Base-by-base conservation (phyloP, 164 flowering plant species). In the Aristolochia californica region DNA sequence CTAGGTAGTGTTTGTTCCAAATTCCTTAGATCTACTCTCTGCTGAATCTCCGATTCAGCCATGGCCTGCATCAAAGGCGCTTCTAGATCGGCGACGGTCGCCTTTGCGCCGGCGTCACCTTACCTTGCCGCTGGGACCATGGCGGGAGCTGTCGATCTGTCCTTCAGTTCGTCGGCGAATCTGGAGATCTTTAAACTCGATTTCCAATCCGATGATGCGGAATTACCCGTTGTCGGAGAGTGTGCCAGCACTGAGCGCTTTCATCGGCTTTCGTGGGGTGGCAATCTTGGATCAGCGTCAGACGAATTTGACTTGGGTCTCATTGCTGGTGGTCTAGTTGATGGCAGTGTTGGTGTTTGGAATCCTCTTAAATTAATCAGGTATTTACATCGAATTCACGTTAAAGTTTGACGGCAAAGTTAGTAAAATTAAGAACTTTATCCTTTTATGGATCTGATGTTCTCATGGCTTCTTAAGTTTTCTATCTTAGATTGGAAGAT, bases 81-180 rank as follows among this genome's bases (percentile, higher is more conserved):
- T 23, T 77, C 66, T 59, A 72, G 96, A 82, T 85, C 97, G 77
- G 97, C 99, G 51, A 74, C 84, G 60, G 84, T 78, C 63, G 94
- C 96, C 11, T 64, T 93, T 50, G 72, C 99, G 60, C 99, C 99
- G 67, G 99, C 87, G 9, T 78, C 80, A 18, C 84, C 95, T 20
- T 89, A 79, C 76, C 55, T 93, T 63, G 99, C 97, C 21, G 86
- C 97, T 2, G 99, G 99, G 50, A 87, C 99, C 22, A 87, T 85
- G 91, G 99, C 97, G 1, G 97, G 96, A 9, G 97, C 95, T 12
- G 91, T 93, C 53, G 98, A 89, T 81, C 76, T 81, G 71, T 80
- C 94, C 0, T 89, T 93, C 62, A 87, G 97, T 72, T 83, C 97
- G 1, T 78, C 97, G 2, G 94, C 99, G 0, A 76, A 68, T 64